Percentiles rank a stretch among this genome's conserved stretches.
phyloP scores from a whole-genome alignment of 306 rosid species.

The Glycine soja region DNA sequence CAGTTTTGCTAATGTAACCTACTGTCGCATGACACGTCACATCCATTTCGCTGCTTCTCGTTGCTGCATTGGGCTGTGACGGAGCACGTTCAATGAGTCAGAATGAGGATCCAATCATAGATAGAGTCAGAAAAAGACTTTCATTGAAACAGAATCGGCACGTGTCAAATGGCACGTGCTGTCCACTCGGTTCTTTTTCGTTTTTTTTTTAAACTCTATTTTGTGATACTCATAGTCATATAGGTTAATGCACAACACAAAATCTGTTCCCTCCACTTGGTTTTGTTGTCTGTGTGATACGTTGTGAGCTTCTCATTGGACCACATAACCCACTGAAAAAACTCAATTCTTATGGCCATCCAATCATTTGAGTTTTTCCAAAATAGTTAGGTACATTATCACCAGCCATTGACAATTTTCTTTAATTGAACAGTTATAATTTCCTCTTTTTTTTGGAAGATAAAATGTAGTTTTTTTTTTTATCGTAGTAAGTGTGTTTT shows the following conservation, averaged over 20 bases:
- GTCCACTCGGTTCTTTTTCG: neutral
- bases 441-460: no score
- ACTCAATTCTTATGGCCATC: constrained; percentile 26
- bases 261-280: constrained; percentile 41
- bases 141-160: neutral
- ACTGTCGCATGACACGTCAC: neutral
- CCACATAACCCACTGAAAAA: constrained; percentile 40
- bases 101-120: no score
- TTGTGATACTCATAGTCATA: no score
- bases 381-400: constrained; percentile 46
- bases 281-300: constrained; percentile 38
- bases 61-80: neutral
- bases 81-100: neutral
- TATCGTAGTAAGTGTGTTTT: no score
- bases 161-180: constrained; percentile 49
- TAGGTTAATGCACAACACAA: neutral
- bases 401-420: constrained; percentile 12
- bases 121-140: neutral
- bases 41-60: constrained; percentile 7
- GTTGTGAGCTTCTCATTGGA: constrained; percentile 49
- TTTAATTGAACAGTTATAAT: neutral
- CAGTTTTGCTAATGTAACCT: constrained; percentile 6
- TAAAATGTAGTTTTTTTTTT: no score
- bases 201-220: neutral
- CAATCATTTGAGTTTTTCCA: constrained; percentile 22